A percentile compares a stretch with the other conserved stretches of the same genome.
Evolutionary conservation across 2,329 filamentous ascomycete species (phyloP).

Genomic region (Pseudodiploospora longispora): DNA sequence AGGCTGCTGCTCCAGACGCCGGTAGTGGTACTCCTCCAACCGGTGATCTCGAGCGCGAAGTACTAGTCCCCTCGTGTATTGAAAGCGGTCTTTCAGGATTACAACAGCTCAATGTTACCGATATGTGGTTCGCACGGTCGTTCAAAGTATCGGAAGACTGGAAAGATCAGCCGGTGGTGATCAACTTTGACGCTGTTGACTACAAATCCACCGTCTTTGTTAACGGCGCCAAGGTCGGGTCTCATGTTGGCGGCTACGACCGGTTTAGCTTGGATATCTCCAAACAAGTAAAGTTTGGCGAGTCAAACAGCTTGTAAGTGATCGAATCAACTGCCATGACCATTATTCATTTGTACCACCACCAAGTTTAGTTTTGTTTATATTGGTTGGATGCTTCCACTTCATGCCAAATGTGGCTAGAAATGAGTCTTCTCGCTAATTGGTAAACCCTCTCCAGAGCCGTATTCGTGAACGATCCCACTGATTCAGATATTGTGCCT

Average conservation of each 20-base stretch:
- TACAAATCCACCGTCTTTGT: conserved; percentile 51
- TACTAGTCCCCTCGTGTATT: conserved; percentile 35
- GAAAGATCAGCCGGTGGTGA: conserved; percentile 34
- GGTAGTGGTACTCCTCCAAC: conserved; percentile 10
- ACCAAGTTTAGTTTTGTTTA: neutral
- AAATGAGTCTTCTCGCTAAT: neutral
- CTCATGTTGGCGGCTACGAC: conserved; percentile 54
- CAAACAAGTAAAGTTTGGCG: conserved; percentile 27
- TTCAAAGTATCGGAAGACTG: conserved; percentile 43
- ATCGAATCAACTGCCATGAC: neutral
- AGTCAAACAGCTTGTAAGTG: conserved; percentile 46
- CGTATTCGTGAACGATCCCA: conserved; percentile 61
- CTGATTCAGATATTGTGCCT: conserved; percentile 53
- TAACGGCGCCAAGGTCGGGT: conserved; percentile 44
- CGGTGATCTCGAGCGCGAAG: conserved; percentile 27
- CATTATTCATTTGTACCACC: neutral
- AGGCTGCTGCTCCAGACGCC: conserved; percentile 20
- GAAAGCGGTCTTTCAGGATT: conserved; percentile 42
- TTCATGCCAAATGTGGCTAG: neutral
- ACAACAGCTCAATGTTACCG: conserved; percentile 30
- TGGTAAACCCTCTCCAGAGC: conserved; percentile 29
- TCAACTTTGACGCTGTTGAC: conserved; percentile 53
- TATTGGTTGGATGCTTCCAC: neutral
- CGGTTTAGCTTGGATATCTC: conserved; percentile 54
- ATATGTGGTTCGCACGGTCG: conserved; percentile 43